Evolutionary conservation across 805 yeast species (phyloP).

Genomic region (Ogataea paraovalis): DNA sequence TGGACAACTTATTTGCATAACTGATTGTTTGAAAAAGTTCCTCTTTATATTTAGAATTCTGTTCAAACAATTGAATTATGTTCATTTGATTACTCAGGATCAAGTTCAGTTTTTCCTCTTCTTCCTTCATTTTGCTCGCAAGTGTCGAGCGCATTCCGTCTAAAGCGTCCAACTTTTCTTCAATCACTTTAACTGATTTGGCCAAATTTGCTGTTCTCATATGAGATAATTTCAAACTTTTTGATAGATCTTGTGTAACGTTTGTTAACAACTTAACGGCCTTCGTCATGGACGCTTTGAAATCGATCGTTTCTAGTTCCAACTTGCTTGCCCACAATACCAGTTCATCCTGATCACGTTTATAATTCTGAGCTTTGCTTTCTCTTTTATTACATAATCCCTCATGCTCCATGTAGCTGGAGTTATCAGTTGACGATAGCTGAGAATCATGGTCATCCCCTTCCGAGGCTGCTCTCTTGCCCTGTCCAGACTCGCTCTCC

Average conservation of each 20-base stretch:
- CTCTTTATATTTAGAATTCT: conserved; percentile 2
- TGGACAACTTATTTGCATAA: neutral
- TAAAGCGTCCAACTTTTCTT: neutral
- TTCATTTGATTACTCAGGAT: conserved; percentile 13
- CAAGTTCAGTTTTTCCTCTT: conserved; percentile 7
- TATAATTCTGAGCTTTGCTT: neutral
- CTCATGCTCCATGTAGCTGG: neutral
- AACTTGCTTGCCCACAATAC: conserved; percentile 46
- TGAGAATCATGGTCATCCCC: neutral
- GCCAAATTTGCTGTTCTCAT: conserved; percentile 9
- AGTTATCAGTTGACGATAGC: conserved; percentile 11
- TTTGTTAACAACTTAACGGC: conserved; percentile 13
- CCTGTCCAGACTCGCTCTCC: neutral
- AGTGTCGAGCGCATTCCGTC: neutral
- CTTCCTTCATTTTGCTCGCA: neutral
- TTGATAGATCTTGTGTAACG: conserved; percentile 8
- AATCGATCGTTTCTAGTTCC: conserved; percentile 45
- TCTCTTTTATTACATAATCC: neutral
- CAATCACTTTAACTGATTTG: conserved; percentile 8
- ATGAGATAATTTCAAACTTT: conserved; percentile 6
- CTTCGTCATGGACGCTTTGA: conserved; percentile 30
- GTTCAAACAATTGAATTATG: conserved; percentile 5
- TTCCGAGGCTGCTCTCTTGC: neutral
- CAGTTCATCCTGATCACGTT: conserved; percentile 27
- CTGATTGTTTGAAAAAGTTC: neutral